Base-by-base conservation (phyloP, 2,329 filamentous ascomycete genomes). In the Venturia asperata region DNA sequence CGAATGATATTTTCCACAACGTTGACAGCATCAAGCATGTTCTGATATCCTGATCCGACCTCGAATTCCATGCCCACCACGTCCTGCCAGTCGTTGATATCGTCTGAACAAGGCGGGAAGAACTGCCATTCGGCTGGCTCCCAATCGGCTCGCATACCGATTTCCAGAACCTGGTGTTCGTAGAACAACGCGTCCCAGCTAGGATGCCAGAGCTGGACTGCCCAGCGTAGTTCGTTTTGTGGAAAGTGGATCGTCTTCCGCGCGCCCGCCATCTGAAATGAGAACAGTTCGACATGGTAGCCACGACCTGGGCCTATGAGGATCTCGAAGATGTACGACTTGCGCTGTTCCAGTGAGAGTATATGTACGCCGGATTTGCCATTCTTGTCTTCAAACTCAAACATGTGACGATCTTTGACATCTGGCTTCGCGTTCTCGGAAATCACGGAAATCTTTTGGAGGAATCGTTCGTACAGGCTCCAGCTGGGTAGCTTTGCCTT, bases 61-160 rank as follows among this genome's bases (percentile, higher is more conserved):
- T 64, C 63, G 3, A 37, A 47, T n/a, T 64, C 34, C 27, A 34
- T 64, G 6, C 63, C 52, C 21, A 58, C 63, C 1, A 56, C 52
- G 13, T 41, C 37, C 1, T 64, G 37, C 58, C 34, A 37, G n/a
- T 64, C 30, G 10, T 39, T 9, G 27, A 58, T 58, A 27, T 52
- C n/a, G 15, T 52, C 21, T 5, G 13, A 15, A n/a, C 27, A 27
- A 7, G 52, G 52, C 5, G 47, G 47, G 42, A 65, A 65, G 64
- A 65, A 65, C 21, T 65, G 56, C 55, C 45, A 55, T 42, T 65
- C 64, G 13, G 37, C 52, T 17, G 64, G 56, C 56, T 34, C 27
- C 64, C 64, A 65, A 7, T n/a, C 34, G 24, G 56, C 60, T 24
- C 17, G 27, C 42, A 30, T 47, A 11, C 39, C 64, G 2, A 65